phyloP scores from a whole-genome alignment of 2,329 filamentous ascomycete species.

The Helotiales sp. region DNA sequence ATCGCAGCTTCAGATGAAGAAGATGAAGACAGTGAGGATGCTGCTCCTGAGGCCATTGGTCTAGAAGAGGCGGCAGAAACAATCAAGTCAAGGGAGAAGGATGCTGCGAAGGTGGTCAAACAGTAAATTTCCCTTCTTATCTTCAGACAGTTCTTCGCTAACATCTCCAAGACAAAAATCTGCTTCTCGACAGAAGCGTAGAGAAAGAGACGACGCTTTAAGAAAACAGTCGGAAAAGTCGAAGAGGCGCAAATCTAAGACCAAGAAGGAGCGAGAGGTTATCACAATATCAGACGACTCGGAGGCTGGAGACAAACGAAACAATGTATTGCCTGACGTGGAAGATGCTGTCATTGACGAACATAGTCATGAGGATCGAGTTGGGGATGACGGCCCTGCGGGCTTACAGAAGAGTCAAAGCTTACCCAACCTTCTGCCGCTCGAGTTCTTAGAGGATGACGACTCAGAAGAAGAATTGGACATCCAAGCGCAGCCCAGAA shows the following conservation, averaged over 20 bases:
- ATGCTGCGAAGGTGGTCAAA: constrained; percentile 31
- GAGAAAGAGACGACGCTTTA: constrained; percentile 28
- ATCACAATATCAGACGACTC: background rate
- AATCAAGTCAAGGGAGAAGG: constrained; percentile 21
- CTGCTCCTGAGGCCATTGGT: constrained; percentile 33
- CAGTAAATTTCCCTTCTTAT: constrained; percentile 23
- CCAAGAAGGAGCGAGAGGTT: background rate
- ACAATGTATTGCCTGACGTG: too few species aligned
- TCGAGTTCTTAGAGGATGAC: constrained; percentile 32
- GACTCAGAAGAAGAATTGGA: constrained; percentile 12
- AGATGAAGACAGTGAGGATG: constrained; percentile 31
- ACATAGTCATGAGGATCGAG: background rate
- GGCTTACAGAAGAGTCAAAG: constrained; percentile 1
- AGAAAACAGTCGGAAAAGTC: constrained; percentile 28
- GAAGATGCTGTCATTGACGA: background rate
- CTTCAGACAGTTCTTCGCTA: background rate
- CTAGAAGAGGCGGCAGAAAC: constrained; percentile 26
- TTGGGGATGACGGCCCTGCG: constrained; percentile 1
- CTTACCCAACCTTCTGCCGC: constrained; percentile 32
- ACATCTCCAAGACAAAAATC: constrained; percentile 26
- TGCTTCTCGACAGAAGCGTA: constrained; percentile 31
- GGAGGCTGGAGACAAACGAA: background rate
- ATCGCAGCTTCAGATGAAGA: constrained; percentile 5
- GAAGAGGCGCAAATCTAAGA: constrained; percentile 26
- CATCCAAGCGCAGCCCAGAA: background rate